Evolutionary conservation across 371 early-diverging fungal species (phyloP), one percentile per base, ranked within the genome.

Genomic region (Entomophthora muscae): DNA sequence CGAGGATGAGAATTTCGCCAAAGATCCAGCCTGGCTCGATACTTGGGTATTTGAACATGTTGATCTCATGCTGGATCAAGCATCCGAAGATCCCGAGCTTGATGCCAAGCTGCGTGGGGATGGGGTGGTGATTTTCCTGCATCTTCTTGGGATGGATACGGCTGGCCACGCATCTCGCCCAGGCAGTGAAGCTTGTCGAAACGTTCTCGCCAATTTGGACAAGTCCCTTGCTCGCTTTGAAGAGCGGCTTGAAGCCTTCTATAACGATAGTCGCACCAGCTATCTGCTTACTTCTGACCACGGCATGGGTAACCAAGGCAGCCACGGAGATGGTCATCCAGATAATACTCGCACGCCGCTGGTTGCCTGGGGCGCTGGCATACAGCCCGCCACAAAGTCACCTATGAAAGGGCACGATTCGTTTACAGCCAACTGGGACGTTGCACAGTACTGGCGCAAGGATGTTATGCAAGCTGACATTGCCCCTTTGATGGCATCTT

Each of bases 401-500:
- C 21, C 73, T 72, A 3, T 42, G 42, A 17, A 10, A 42, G 42
- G 42, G 10, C 82, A 84, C 54, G 89, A 89, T 63, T 84, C 73
- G 0, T 79, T 85, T 64, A 86, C 92, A 0, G 71, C 66, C 1
- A 69, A 73, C 7, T 91, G 93, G 92, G 66, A 70, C 7, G 60
- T 86, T 32, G 66, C 63, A 31, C 69, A 70, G 0, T 70, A 79
- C 30, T 77, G 77, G 63, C 80, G 93, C 32, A 71, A 84, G 61
- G 95, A 94, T 72, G 85, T 96, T 28, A 76, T 76, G 60, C 95
- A 96, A 69, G 96, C 96, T 1, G 96, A 94, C 74, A 87, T 96
- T 71, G 93, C 96, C 0, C 95, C 95, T 13, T 78, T 96, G 58
- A 93, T 96, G 94, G 83, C 94, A 0, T 75, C 90, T 31, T 73